Base-by-base conservation (phyloP, 208 protist genomes). In the Lotmaria passim region DNA sequence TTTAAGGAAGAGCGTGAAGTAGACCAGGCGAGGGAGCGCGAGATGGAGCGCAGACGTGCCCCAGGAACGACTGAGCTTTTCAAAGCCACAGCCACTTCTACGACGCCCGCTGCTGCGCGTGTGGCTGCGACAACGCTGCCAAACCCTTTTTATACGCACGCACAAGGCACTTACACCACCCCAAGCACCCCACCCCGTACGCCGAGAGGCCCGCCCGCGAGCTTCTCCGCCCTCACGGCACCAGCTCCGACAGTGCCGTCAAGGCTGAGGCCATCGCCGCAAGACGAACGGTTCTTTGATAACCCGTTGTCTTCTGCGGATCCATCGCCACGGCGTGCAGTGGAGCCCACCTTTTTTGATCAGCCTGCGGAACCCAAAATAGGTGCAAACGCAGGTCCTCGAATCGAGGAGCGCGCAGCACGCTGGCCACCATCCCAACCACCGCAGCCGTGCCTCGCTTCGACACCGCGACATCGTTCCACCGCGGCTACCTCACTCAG, bases 191-290 rank as follows among this genome's bases (percentile, higher is more conserved):
- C 59, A 19, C 46, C 39, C 5, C 51, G 38, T 39, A 33, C 33
- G 26, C 28, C 57, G 24, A 11, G n/a, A n/a, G n/a, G 36, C 33
- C 66, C 51, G 59, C 72, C 64, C 3, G 36, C 64, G 63, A 51
- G 58, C 47, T 50, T 62, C 58, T 56, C 59, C 0, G 7, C 10
- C 31, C 26, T 64, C 8, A 41, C 12, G 11, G 31, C 55, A 15
- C 36, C 55, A 7, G 36, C 36, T 3, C 55, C 59, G 3, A 1
- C 44, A 5, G 43, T 14, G 2, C 7, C 36, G n/a, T 12, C 24
- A 21, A 3, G 6, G 26, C 36, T 14, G 10, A 1, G 38, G 15
- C 34, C 7, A 19, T 24, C 26, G n/a, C 7, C 24, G 19, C 7
- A 36, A 4, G 44, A 53, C 12, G 17, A n/a, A n/a, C n/a, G 12